Evolutionary conservation across 768 basidiomycete species (phyloP), one percentile per base, ranked within the genome.

Genomic region (Tricholoma matsutake): DNA sequence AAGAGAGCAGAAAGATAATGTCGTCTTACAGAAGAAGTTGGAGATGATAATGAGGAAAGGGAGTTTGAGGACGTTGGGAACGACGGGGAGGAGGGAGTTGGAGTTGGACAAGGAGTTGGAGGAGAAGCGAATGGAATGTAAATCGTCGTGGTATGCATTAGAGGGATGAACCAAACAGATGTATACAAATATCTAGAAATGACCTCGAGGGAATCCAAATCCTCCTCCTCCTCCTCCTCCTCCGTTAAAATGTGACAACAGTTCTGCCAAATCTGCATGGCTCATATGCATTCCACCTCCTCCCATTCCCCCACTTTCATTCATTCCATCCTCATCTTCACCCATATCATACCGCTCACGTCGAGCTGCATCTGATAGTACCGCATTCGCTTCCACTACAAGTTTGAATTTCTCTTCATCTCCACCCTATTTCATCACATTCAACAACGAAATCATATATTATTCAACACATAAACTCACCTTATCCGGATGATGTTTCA

Each of bases 351-450:
- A 94, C 41, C 92, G 83, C 65, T 87, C 80, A 43, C 92, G 81
- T 47, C 87, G 79, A 10, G 76, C 78, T 1, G 91, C 82, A 65
- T 95, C 94, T 0, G 91, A 92, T 2, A 95, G 85, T 3, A 95
- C 88, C 7, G 85, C 83, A 63, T 95, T 81, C 2, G 92, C 91
- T 73, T 94, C 94, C 0, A 80, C 85, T 31, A 93, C 87, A 20
- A 94, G 81, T 74, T 98, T 97, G 84, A 98, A 98, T 67, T 92
- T 91, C 70, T 97, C 96, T 67, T 96, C 95, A 70, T 94, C 92
- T 29, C 96, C 96, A 28, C 96, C 94, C 87, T 92, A 61, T 92
- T 61, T 35, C 35, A 25, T n/a, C 35, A 32, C 3, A 8, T n/a
- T 31, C 8, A 31, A 6, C 28, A 7, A 14, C 22, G 63, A 56